Percentiles rank a stretch among this genome's conserved stretches.
phyloP scores from a whole-genome alignment of 164 flowering plant genomes.

The Nymphaea thermarum region DNA sequence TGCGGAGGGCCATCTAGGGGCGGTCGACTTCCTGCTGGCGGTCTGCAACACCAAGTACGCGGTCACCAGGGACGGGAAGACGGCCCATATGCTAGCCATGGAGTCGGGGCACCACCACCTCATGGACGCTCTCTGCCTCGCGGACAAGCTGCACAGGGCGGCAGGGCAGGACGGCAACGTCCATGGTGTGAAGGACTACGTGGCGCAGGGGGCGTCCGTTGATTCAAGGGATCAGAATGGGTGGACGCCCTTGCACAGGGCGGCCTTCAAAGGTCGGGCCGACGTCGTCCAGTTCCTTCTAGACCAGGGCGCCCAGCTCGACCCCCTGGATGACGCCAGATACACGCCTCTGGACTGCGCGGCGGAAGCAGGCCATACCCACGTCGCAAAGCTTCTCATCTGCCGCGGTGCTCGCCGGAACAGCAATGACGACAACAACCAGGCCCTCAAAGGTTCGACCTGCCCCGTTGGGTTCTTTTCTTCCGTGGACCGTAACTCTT shows the following conservation, averaged over 20 bases:
- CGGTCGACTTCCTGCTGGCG: conserved; percentile 31
- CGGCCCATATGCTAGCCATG: conserved; percentile 39
- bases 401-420: conserved; percentile 40
- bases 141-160: conserved; percentile 46
- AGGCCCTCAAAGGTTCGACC: not conserved
- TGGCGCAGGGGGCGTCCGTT: conserved; percentile 41
- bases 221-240: conserved; percentile 62
- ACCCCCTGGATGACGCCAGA: conserved; percentile 39
- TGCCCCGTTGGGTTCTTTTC: not conserved
- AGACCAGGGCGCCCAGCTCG: conserved; percentile 36
- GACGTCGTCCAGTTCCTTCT: conserved; percentile 48
- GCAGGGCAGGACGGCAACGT: conserved; percentile 35
- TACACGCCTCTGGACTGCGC: conserved; percentile 67
- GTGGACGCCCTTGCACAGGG: conserved; percentile 71
- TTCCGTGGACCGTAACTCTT: not conserved
- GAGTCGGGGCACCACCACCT: conserved; percentile 33
- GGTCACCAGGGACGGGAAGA: conserved; percentile 38
- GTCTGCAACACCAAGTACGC: conserved; percentile 24
- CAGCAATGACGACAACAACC: not conserved
- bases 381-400: conserved; percentile 35
- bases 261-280: conserved; percentile 58
- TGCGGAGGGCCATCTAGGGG: conserved; percentile 28
- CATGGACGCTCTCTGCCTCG: conserved; percentile 27
- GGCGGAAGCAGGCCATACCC: conserved; percentile 46
- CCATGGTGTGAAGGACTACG: conserved; percentile 34